A percentile compares a stretch with the other conserved stretches of the same genome.
Conservation (phyloP, 1,139 yeast genomes). For the Petasospora fabianii region DNA sequence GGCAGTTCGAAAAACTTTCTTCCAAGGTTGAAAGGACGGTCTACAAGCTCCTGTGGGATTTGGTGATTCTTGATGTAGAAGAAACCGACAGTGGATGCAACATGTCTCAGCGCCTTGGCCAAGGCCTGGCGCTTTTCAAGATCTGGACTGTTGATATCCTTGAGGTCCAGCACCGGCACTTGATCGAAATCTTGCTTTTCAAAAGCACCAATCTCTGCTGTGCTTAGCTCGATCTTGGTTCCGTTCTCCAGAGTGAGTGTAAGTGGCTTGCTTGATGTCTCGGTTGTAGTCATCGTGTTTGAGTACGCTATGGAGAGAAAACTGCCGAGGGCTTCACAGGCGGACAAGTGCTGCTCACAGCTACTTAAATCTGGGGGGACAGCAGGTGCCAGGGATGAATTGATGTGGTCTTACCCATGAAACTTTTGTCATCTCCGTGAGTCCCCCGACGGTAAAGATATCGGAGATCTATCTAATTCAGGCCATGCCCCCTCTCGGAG, state of each 20-base stretch:
- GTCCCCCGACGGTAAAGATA: no score
- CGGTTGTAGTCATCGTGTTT: not conserved
- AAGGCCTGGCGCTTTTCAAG: slow-evolving; percentile 12
- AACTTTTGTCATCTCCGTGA: no score
- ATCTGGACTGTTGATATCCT: slow-evolving; percentile 9
- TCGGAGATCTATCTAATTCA: no score
- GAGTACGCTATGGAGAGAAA: not conserved
- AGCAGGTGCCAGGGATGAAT: no score
- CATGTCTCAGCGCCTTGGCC: slow-evolving; percentile 19
- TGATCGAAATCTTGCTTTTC: slow-evolving; percentile 14
- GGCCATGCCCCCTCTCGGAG: no score
- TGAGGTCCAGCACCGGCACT: slow-evolving; percentile 19
- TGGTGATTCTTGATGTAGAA: slow-evolving; percentile 31
- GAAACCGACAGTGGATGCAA: slow-evolving; percentile 29
- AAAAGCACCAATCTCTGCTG: slow-evolving; percentile 7
- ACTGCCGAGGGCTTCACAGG: no score
- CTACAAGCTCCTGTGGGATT: slow-evolving; percentile 22
- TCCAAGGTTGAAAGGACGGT: slow-evolving; percentile 22
- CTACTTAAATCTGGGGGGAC: no score
- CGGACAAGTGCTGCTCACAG: not conserved
- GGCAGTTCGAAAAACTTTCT: slow-evolving; percentile 27
- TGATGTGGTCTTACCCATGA: no score
- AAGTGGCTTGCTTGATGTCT: slow-evolving; percentile 2
- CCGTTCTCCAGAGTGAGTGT: slow-evolving; percentile 11
- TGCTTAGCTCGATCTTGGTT: slow-evolving; percentile 8